Conservation (phyloP, 495 filamentous ascomycete species). For the Trichocladium uniseriatum region DNA sequence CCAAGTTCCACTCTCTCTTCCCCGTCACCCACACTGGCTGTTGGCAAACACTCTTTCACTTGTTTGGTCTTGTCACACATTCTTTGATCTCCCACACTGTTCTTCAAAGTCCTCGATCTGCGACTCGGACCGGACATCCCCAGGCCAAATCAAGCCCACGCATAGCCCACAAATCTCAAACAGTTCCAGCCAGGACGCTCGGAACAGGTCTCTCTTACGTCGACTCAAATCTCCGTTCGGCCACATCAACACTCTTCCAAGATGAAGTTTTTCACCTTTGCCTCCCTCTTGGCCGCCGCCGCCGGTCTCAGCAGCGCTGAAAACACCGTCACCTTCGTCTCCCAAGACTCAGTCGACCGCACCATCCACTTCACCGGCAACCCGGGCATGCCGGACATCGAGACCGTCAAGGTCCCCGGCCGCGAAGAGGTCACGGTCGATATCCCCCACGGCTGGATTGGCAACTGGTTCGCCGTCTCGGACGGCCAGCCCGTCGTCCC, state of each 20-base stretch:
- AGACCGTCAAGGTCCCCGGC: conserved; percentile 24
- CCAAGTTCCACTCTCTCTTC: background rate
- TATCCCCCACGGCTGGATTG: conserved; percentile 37
- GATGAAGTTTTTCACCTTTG: conserved; percentile 26
- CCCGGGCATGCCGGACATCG: conserved; percentile 16
- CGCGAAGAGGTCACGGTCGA: conserved; percentile 19
- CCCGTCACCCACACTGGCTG: background rate
- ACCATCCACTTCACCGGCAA: conserved; percentile 36
- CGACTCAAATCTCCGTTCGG: background rate
- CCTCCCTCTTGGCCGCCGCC: conserved; percentile 22
- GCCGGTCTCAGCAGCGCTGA: conserved; percentile 25
- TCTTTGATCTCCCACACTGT: background rate
- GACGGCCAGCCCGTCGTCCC: conserved; percentile 27
- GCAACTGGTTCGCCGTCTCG: conserved; percentile 39
- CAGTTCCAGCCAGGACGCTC: background rate
- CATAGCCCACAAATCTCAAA: background rate
- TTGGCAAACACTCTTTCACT: background rate
- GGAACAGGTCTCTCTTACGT: background rate
- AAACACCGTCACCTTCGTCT: conserved; percentile 40
- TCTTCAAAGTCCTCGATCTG: background rate
- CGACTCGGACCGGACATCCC: background rate
- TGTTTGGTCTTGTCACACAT: background rate
- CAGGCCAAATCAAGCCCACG: too few relatives aligned
- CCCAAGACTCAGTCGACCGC: conserved; percentile 38
- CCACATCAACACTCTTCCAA: conserved; percentile 12